Evolutionary conservation across 495 filamentous ascomycete genomes (phyloP), one percentile per base, ranked within the genome.

Genomic region (Neohortaea acidophila): DNA sequence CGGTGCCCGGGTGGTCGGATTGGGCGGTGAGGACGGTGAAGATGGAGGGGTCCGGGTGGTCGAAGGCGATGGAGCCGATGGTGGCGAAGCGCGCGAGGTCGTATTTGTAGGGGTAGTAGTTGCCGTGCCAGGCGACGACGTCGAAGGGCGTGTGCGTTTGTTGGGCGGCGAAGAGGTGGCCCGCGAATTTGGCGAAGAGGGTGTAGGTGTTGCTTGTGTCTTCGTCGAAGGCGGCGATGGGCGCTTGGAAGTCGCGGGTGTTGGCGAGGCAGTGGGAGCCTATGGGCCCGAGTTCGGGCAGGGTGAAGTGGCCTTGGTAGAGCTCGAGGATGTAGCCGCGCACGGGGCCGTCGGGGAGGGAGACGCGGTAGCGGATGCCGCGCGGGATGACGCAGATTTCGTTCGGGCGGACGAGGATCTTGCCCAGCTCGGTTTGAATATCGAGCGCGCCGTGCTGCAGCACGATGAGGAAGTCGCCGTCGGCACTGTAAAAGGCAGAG

Each of bases 321-420:
- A 91, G 65, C 59, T 94, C 85, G 26, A 87, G 70, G 19, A 85
- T 81, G 54, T 92, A 94, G 33, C 85, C 85, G 46, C 83, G 66
- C 2, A 76, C 76, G 2, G 76, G 73, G 6, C 75, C 74, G 1
- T 63, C 53, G 19, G 68, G 67, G 0, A 87, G 67, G 26, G 68
- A 72, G 18, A 84, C 82, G 40, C 73, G 74, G 63, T 84, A 85
- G 51, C 75, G 70, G 48, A 92, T 67, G 40, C 85, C 85, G 20
- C 85, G 73, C 0, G 85, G 85, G 41, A 94, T 81, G 12, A 94
- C 80, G 41, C 72, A 76, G 37, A 94, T 89, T 59, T 94, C 85
- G 59, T 84, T 83, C 0, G 85, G 84, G 13, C 84, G 70, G 8
- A 94, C 71, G n/a, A 89, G 61, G 14, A 94, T 60, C 44, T 72